A percentile compares a stretch with the other conserved stretches of the same genome.
Evolutionary conservation across 1,139 yeast species (phyloP).

Genomic region (Taphrina wiesneri): DNA sequence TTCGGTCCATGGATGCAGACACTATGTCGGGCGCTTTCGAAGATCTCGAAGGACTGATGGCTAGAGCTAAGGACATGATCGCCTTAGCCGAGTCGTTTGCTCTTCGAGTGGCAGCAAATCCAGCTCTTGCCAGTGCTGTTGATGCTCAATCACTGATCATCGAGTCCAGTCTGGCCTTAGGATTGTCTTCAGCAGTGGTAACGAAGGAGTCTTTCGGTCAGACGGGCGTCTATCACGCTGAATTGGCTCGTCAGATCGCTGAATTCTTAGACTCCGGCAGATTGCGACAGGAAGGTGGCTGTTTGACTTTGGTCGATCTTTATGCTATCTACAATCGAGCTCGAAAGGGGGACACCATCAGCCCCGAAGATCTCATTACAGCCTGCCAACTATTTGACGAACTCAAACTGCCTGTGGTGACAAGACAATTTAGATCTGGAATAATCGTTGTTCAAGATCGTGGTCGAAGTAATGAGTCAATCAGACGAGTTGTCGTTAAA

Average conservation of each 20-base stretch:
- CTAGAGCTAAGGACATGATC: conserved; percentile 70
- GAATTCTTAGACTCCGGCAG: conserved; percentile 55
- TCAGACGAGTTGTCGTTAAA: conserved; percentile 41
- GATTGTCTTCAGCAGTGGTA: conserved; percentile 45
- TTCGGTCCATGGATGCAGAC: conserved; percentile 61
- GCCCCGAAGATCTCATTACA: conserved; percentile 58
- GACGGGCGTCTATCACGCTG: conserved; percentile 51
- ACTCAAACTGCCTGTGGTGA: conserved; percentile 52
- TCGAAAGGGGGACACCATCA: conserved; percentile 59
- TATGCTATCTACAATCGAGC: conserved; percentile 63
- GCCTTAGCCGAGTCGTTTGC: conserved; percentile 58
- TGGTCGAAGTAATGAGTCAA: conserved; percentile 45
- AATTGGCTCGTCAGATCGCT: conserved; percentile 59
- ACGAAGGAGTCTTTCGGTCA: conserved; percentile 47
- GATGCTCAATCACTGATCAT: conserved; percentile 40
- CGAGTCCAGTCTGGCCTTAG: conserved; percentile 45
- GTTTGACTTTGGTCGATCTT: conserved; percentile 61
- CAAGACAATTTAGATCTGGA: conserved; percentile 50
- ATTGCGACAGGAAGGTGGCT: conserved; percentile 55
- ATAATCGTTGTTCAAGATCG: conserved; percentile 53
- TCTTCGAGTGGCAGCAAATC: conserved; percentile 44
- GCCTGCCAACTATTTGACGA: conserved; percentile 55
- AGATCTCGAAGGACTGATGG: conserved; percentile 75
- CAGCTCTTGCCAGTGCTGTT: conserved; percentile 33
- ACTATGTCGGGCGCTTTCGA: conserved; percentile 69